Base-by-base conservation (phyloP, 768 basidiomycete species). In the Mycena galopus region DNA sequence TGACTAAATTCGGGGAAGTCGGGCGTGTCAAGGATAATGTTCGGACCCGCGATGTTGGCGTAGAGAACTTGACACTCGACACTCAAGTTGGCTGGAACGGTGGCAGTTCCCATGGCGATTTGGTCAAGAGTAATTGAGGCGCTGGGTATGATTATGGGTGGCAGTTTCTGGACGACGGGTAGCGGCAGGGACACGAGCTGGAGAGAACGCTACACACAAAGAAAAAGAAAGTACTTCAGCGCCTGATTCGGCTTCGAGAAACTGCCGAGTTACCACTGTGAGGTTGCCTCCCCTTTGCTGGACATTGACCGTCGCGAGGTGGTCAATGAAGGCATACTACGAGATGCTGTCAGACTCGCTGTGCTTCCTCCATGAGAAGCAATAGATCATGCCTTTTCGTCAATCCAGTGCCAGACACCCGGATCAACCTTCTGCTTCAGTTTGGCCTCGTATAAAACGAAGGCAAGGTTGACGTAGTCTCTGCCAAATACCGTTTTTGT, bases 1-100 rank as follows among this genome's bases (percentile, higher is more conserved):
- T 69, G 47, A 65, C 74, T 72, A 59, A 78, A 78, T 32, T 77
- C 78, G n/a, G 73, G 78, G 66, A 78, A 78, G 47, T 71, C 68
- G 4, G 63, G 59, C 16, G 71, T 72, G 69, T 78, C 73, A 23
- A 78, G 75, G 21, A 65, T 11, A 32, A 78, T 72, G 16, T 67
- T 69, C 17, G 70, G 62, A n/a, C 77, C 78, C 5, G 76, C 71
- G 35, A 78, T 65, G 61, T 77, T 78, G 44, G 66, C 42, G 53
- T 78, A 78, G 47, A 78, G 76, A 11, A 66, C 62, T 64, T 78
- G 77, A 69, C 77, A 78, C 64, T 71, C 76, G 5, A 67, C 61
- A 37, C 58, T 69, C n/a, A 78, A 69, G 55, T 78, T 78, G 1
- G 72, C 76, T 42, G 70, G 58, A 10, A 71, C 65, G 27, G 76